Base-by-base conservation (phyloP, 805 yeast species). In the Starmerella vitae region DNA sequence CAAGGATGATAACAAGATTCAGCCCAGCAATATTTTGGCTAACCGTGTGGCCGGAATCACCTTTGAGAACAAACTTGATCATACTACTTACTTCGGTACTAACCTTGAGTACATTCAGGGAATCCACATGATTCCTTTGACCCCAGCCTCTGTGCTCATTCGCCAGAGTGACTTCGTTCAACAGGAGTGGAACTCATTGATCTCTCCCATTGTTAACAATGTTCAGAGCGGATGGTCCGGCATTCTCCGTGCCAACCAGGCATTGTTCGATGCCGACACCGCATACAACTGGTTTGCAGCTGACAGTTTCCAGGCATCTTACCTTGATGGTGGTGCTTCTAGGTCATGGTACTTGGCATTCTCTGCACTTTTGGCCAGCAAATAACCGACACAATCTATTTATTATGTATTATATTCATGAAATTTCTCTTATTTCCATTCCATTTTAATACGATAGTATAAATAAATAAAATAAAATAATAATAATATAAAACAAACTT, bases 341-440 rank as follows among this genome's bases (percentile, higher is more conserved):
- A 63, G 76, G 45, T 78, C 95, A 0, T 85, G 94, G 93, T 76
- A 86, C 10, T 63, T 85, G 46, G 75, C 93, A 0, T 81, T 71
- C 48, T 67, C 82, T 33, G 94, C 62, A 13, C 55, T 54, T 5
- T 45, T 56, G 17, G 50, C 49, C 8, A 52, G 55, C 13, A 20
- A 21, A 12, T 20, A 26, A 28, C 17, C 37, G 14, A 14, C 5
- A 8, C 9, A 19, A 21, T 5, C 13, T 8, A 33, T 7, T 20
- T 20, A 33, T 18, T 5, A 34, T 22, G n/a, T 20, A 20, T n/a
- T n/a, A 6, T 33, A 33, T 17, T 20, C 21, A 33, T 33, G n/a
- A n/a, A n/a, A n/a, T n/a, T n/a, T n/a, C n/a, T n/a, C n/a, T n/a
- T n/a, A n/a, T n/a, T n/a, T n/a, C n/a, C n/a, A n/a, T n/a, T n/a